Evolutionary conservation across 352 stramenopile genomes (phyloP), one percentile per base, ranked within the genome.

Genomic region (Globisporangium megalacanthum): DNA sequence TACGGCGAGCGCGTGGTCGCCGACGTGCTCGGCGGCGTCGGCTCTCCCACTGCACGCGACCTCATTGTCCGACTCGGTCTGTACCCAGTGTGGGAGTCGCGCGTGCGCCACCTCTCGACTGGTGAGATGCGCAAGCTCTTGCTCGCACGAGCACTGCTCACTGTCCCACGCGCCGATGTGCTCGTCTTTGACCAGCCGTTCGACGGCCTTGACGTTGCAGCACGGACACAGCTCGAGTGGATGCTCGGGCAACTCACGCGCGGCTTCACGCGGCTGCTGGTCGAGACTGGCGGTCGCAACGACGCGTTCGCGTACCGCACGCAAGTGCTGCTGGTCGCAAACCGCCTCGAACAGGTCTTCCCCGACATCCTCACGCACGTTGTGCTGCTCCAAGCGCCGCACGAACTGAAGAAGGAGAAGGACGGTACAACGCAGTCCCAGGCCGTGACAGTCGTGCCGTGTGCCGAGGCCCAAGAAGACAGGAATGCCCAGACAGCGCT

Each of bases 171-270:
- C 48, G 75, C 72, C 8, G 74, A 73, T 6, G 70, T 98, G 35
- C 62, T 98, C 57, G 64, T 98, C 56, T 55, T 98, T 19, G 93
- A 98, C 62, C 94, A 97, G 68, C 88, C 90, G 31, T 97, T 97
- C 66, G 93, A 98, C 55, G 93, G 93, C 1, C 71, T 97, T n/a
- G 93, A 98, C 68, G 76, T 89, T 10, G 70, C 77, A 4, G 90
- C 85, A 29, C 70, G 90, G 11, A 58, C 68, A 50, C 79, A 91
- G 49, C 64, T 97, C 33, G 71, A 84, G 56, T 89, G 89, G 67
- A 85, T 97, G 65, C 69, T 97, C 3, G 72, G 75, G 13, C 76
- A 94, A 56, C 83, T 96, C 51, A 83, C 92, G 51, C 60, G 70
- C 41, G 92, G 92, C 6, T 97, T 97, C 69, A 89, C 83, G 14